These are phyloP conservation scores for Crotalaria pallida DNA, from an alignment of 306 rosid species.

Conservation along the genomic window DNA sequence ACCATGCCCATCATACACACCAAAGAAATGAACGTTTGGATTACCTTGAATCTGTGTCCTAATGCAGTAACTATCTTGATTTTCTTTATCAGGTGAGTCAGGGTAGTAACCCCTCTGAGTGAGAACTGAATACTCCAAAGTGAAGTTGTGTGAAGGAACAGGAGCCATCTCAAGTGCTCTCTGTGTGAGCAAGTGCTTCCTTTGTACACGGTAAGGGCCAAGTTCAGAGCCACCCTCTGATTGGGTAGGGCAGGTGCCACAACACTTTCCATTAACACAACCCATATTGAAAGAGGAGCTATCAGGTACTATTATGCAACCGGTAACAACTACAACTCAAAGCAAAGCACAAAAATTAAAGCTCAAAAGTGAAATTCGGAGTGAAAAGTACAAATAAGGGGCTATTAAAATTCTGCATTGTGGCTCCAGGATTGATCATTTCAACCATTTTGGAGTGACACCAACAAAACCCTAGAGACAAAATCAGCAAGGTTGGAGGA, in stretches of 20 bases:
- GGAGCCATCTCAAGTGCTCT: conserved; percentile 58
- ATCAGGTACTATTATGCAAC: neutral
- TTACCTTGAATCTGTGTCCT: conserved; percentile 73
- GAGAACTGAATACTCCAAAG: conserved; percentile 67
- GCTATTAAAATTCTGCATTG: conserved; percentile 34
- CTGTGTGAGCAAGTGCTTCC: conserved; percentile 65
- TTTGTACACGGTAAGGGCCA: conserved; percentile 38
- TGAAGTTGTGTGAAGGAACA: conserved; percentile 69
- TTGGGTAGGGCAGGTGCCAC: conserved; percentile 44
- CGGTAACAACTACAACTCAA: neutral
- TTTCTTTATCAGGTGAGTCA: conserved; percentile 72
- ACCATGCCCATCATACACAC: conserved; percentile 96
- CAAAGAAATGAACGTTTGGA: conserved; percentile 76
- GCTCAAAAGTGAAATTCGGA: conserved; percentile 20
- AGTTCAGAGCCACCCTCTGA: conserved; percentile 51
- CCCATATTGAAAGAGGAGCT: conserved; percentile 53
- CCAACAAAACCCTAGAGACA: conserved; percentile 33
- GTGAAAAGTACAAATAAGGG: conserved; percentile 4
- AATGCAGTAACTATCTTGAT: conserved; percentile 78
- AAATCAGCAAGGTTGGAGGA: conserved; percentile 2
- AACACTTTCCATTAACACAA: conserved; percentile 81
- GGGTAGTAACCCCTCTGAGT: conserved; percentile 94
- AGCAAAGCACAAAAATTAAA: conserved; percentile 11
- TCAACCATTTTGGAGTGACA: conserved; percentile 14
- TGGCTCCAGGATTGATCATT: conserved; percentile 19